Evolutionary conservation across 2,329 filamentous ascomycete species (phyloP), one percentile per base, ranked within the genome.

Genomic region (Colletotrichum shisoi): DNA sequence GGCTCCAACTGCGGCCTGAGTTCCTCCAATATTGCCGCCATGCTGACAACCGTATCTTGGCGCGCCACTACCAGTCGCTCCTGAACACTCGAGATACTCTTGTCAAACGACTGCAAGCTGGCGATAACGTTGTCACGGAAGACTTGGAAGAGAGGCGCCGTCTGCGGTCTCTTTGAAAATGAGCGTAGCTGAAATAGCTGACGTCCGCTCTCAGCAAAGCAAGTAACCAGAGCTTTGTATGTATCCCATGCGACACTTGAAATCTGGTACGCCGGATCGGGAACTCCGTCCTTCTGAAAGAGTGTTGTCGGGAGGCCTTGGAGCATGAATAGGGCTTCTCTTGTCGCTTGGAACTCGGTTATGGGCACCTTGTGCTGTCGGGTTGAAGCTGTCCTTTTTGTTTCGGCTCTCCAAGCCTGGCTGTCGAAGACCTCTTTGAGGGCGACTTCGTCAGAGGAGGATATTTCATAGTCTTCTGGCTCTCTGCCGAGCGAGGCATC

Each of bases 301-400:
- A 97, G 74, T 1, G 88, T 89, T 2, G 91, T 94, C 6, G 89
- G 85, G 4, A 95, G 80, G 0, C 94, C 94, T 61, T 88, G 86
- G 0, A 98, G 84, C 92, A 97, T 96, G 72, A 92, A 94, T 0
- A 97, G 81, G 0, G 88, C 86, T 73, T 71, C 68, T 81, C 79
- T 57, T 27, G 62, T 57, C 24, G 64, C 61, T 27, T 70, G 69
- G 27, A 70, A 70, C 19, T 70, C 69, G 13, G 51, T 59, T 2
- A 70, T 42, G 8, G 67, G 40, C 3, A 70, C 27, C 70, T 72
- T 34, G 69, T 64, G 44, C 60, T 65, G 13, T 24, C 62, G 57
- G 11, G 44, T 40, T 19, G 62, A 57, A 19, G 62, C 27, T 11
- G 24, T 39, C 12, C 37, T 57, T 34, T 63, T 21, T 1, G 34